Evolutionary conservation across 441 rosid species (phyloP).

Genomic region (Pelargonium cotyledonis): DNA sequence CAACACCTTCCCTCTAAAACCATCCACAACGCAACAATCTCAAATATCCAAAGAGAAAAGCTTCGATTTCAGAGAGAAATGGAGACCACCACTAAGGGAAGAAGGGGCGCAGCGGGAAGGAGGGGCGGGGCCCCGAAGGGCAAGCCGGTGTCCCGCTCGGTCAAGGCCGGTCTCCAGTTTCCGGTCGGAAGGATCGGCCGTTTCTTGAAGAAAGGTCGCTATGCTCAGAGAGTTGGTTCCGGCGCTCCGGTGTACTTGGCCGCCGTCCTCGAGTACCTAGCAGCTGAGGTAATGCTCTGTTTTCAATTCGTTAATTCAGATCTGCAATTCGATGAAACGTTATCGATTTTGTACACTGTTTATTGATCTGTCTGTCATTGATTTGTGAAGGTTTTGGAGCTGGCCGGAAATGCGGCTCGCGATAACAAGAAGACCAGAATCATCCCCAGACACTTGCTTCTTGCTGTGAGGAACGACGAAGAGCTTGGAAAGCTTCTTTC

Average conservation of each 20-base stretch:
- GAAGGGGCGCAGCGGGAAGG: constrained; percentile 31
- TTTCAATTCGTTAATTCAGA: too few species aligned
- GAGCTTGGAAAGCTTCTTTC: constrained; percentile 46
- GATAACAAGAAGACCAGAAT: constrained; percentile 60
- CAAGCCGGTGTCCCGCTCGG: constrained; percentile 54
- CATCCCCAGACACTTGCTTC: constrained; percentile 42
- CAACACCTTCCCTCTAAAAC: too few species aligned
- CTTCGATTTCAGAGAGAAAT: too few species aligned
- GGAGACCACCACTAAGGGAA: too few species aligned
- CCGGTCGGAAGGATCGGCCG: constrained; percentile 79
- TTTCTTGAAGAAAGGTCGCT: constrained; percentile 56
- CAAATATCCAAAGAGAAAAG: too few species aligned
- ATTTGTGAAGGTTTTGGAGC: constrained; percentile 37
- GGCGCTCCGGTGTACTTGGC: constrained; percentile 82
- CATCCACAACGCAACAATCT: too few species aligned
- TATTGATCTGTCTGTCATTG: background rate
- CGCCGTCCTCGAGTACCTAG: constrained; percentile 79
- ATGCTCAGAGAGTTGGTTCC: constrained; percentile 76
- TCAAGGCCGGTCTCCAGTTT: constrained; percentile 68
- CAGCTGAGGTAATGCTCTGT: constrained; percentile 50
- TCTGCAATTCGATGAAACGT: too few species aligned
- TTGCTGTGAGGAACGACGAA: constrained; percentile 56
- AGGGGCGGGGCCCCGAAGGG: constrained; percentile 30
- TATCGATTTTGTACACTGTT: background rate
- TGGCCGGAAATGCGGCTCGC: constrained; percentile 56